Evolutionary conservation across 495 filamentous ascomycete genomes (phyloP).

Genomic region (Halenospora varia): DNA sequence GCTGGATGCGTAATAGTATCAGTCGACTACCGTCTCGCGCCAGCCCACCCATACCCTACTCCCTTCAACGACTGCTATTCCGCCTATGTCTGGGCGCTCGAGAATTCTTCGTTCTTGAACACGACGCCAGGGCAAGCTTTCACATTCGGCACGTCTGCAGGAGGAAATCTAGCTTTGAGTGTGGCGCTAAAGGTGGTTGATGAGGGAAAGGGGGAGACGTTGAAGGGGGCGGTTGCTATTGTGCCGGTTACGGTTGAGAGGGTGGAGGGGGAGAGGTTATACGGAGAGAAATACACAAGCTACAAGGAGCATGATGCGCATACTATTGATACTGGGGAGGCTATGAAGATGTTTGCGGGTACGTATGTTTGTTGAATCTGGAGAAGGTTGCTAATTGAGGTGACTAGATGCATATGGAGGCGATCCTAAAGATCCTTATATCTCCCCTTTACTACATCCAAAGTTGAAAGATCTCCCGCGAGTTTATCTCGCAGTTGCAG

Average conservation of each 20-base stretch:
- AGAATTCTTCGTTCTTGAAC: slow-evolving; percentile 5
- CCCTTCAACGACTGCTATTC: slow-evolving; percentile 18
- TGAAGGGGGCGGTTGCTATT: slow-evolving; percentile 7
- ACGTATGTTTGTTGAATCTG: background rate
- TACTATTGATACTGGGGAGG: slow-evolving; percentile 5
- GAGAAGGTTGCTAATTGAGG: background rate
- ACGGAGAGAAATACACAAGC: background rate
- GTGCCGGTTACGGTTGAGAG: slow-evolving; percentile 7
- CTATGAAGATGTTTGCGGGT: slow-evolving; percentile 10
- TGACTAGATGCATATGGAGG: slow-evolving; percentile 7
- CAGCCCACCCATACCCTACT: slow-evolving; percentile 21
- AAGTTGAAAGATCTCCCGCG: slow-evolving; percentile 6
- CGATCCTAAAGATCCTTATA: slow-evolving; percentile 2
- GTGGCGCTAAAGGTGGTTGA: slow-evolving; percentile 8
- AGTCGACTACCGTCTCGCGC: slow-evolving; percentile 27
- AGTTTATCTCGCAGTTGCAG: slow-evolving; percentile 5
- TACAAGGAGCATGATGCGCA: slow-evolving; percentile 12
- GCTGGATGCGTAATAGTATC: slow-evolving; percentile 16
- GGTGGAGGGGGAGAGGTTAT: background rate
- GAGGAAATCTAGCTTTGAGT: slow-evolving; percentile 5
- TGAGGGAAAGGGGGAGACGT: background rate
- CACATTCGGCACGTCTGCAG: slow-evolving; percentile 3
- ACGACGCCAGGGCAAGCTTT: slow-evolving; percentile 4
- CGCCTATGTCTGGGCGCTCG: slow-evolving; percentile 15
- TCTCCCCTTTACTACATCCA: slow-evolving; percentile 5